Evolutionary conservation across 2,329 filamentous ascomycete species (phyloP), one percentile per base, ranked within the genome.

Genomic region (Mollisia scopiformis): DNA sequence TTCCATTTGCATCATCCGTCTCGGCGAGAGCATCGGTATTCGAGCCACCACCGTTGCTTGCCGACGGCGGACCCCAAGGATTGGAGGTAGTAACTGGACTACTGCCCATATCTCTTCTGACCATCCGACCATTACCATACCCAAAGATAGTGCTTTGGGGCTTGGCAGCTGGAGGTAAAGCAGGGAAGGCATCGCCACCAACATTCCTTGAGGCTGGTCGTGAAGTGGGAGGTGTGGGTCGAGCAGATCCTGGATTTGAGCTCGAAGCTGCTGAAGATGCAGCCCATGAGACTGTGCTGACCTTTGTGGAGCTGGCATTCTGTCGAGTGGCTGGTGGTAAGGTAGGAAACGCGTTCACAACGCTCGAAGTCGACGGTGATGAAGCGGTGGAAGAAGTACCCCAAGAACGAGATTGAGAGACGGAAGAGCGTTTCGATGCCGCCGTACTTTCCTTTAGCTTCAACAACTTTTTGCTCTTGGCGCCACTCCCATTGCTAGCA

Each of bases 161-260:
- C 70, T 88, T 97, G 0, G 90, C 84, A 1, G 92, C 93, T 0
- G 87, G 82, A 0, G 93, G 93, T 1, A 97, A 82, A 1, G 92
- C 88, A 0, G 93, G 94, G 76, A 97, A 97, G 0, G 88, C 86
- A 64, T 93, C 89, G 10, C 73, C 69, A 8, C 70, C 73, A 25
- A 52, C 47, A 33, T 54, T 63, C 27, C 56, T 56, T 14, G 43
- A 58, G 13, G 55, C 54, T 1, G 57, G 61, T 19, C 61, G 35
- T n/a, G 35, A 54, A 2, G 54, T 23, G 16, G 63, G 52, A 11
- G 59, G 59, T 16, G 71, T 57, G 2, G 70, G 67, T 16, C 65
- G 63, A 2, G 70, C 65, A 21, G 61, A 62, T 13, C 55, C 41
- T 55, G 73, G 73, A 23, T 65, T 62, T 30, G 71, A 63, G 21